These are phyloP conservation scores for Pythium apleroticum DNA, from an alignment of 352 stramenopile genomes.

Conservation along the genomic window DNA sequence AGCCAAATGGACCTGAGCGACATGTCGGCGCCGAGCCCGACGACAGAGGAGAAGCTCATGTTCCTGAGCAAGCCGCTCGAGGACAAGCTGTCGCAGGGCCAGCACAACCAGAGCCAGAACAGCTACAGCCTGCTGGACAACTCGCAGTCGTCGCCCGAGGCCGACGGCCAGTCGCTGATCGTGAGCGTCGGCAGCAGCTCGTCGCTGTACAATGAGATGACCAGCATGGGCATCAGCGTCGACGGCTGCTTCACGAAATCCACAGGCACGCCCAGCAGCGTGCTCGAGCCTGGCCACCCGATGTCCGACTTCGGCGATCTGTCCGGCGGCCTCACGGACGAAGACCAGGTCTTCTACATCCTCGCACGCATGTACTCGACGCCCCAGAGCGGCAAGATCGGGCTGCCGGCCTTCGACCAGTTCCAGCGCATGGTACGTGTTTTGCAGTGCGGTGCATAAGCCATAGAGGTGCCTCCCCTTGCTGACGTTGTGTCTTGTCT, in stretches of 20 bases:
- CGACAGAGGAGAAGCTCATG: constrained; percentile 25
- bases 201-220: constrained; percentile 72
- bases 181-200: constrained; percentile 43
- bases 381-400: constrained; percentile 62
- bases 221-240: constrained; percentile 70
- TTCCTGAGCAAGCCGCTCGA: constrained; percentile 29
- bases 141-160: constrained; percentile 12
- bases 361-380: constrained; percentile 79
- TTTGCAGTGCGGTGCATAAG: too few relatives aligned
- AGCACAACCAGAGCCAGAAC: constrained; percentile 9
- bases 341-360: constrained; percentile 85
- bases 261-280: not conserved
- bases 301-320: constrained; percentile 45
- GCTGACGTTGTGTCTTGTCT: not conserved
- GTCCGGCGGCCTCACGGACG: constrained; percentile 32
- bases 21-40: constrained; percentile 18
- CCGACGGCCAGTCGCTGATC: constrained; percentile 21
- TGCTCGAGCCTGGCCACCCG: constrained; percentile 18
- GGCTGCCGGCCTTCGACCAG: constrained; percentile 79
- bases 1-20: constrained; percentile 63
- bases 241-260: constrained; percentile 54
- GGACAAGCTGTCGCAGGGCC: constrained; percentile 6
- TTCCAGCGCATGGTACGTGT: constrained; percentile 82
- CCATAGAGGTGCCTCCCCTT: too few relatives aligned
- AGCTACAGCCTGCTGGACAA: constrained; percentile 17